Base-by-base conservation (phyloP, 1,139 yeast species). In the Protomyces inouyei region DNA sequence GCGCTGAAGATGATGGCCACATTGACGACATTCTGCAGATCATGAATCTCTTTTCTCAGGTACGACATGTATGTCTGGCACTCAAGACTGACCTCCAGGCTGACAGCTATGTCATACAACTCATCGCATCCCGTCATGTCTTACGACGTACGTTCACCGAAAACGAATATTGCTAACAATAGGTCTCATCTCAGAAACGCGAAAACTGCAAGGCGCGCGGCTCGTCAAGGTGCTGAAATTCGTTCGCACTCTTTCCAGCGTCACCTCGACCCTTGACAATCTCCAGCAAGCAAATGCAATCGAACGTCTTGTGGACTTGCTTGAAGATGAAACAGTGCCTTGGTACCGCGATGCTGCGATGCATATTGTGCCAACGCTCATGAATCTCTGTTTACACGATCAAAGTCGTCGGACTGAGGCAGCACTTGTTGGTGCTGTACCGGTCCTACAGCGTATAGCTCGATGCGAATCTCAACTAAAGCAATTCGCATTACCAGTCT, bases 401-500 rank as follows among this genome's bases (percentile, higher is more conserved):
- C 80, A 80, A 64, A 70, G 74, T 0, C 75, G 82, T 35, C 89
- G 84, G 69, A 74, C 76, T 1, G 86, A 83, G 66, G 75, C 86
- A 14, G 84, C 85, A 2, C 74, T 75, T 40, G 73, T 81, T 56
- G 89, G 87, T 1, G 80, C 81, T 1, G 75, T 86, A 1, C 85
- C 87, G 0, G 72, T 78, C 10, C 76, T 86, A 64, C 79, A 79
- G 68, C 76, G 76, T 9, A 75, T 85, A 28, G 77, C 83, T 3
- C 72, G 74, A 45, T 76, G 78, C 18, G 80, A 82, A 64, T 72
- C 83, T 5, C 84, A 85, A 9, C 79, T 85, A 66, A 78, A 84
- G 35, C 88, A 86, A 70, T 84, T 83, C 69, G 80, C 85, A 0
- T 74, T 85, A 35, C 91, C 89, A 0, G 76, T 86, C 18, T 69